These are phyloP conservation scores for Didymella lethalis DNA, from an alignment of 2,329 filamentous ascomycete species.

Conservation along the genomic window DNA sequence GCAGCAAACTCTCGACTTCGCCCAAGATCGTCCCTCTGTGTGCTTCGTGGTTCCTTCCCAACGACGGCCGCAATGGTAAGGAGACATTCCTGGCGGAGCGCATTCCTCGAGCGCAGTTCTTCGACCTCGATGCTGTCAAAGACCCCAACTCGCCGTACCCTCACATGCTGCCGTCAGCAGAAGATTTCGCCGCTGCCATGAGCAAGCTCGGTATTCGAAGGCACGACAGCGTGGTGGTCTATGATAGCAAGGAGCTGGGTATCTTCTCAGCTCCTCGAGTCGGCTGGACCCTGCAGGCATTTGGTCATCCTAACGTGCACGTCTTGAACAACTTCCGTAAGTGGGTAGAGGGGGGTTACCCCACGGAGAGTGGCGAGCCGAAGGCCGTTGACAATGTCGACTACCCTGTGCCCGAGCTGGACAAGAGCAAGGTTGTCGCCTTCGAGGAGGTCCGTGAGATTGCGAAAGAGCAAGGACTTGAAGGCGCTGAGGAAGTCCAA, in stretches of 20 bases:
- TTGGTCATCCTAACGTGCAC: constrained; percentile 88
- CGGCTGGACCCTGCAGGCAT: constrained; percentile 89
- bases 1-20: constrained; percentile 79
- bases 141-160: constrained; percentile 89
- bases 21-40: constrained; percentile 88
- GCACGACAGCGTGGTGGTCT: constrained; percentile 92
- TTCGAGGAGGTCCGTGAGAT: constrained; percentile 86
- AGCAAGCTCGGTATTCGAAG: constrained; percentile 83
- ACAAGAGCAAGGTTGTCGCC: constrained; percentile 71
- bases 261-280: constrained; percentile 95
- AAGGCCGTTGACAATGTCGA: constrained; percentile 55
- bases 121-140: constrained; percentile 91
- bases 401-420: constrained; percentile 56
- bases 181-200: constrained; percentile 87
- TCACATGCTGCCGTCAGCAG: constrained; percentile 89
- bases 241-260: constrained; percentile 88
- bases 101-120: constrained; percentile 91
- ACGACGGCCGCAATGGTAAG: constrained; percentile 82
- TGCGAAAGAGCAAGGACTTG: constrained; percentile 78
- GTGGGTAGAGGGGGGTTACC: constrained; percentile 87
- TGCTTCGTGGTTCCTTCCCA: constrained; percentile 95
- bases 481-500: constrained; percentile 83
- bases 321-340: constrained; percentile 93
- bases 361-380: constrained; percentile 79
- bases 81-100: constrained; percentile 81